phyloP scores from a whole-genome alignment of 1,284 basidiomycete species.

The Ustilago sp. region DNA sequence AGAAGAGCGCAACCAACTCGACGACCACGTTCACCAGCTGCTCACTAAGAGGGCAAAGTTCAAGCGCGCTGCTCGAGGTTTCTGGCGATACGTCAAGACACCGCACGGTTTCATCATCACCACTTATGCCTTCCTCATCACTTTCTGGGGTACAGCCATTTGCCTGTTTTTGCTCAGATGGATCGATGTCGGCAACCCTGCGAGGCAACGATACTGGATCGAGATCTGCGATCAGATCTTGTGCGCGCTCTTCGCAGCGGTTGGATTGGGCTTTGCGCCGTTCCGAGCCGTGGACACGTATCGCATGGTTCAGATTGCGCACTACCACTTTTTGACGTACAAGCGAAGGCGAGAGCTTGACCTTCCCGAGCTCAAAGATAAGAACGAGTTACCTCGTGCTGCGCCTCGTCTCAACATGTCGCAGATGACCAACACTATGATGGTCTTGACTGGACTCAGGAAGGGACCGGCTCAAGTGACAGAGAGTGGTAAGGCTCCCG shows the following conservation, averaged over 20 bases:
- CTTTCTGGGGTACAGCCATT: slow-evolving; percentile 65
- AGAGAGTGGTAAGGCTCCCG: slow-evolving; percentile 1
- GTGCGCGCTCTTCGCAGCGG: slow-evolving; percentile 64
- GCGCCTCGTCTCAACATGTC: slow-evolving; percentile 27
- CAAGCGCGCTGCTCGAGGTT: slow-evolving; percentile 56
- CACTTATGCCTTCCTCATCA: slow-evolving; percentile 60
- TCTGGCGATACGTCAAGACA: slow-evolving; percentile 62
- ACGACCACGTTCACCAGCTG: slow-evolving; percentile 83
- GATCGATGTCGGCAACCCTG: slow-evolving; percentile 50
- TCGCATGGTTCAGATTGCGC: slow-evolving; percentile 65
- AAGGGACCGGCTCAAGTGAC: neutral
- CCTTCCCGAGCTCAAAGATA: slow-evolving; percentile 58
- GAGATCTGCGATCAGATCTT: slow-evolving; percentile 68
- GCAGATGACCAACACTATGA: slow-evolving; percentile 41
- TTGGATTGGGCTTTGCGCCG: slow-evolving; percentile 66
- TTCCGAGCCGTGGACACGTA: slow-evolving; percentile 68
- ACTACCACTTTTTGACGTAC: slow-evolving; percentile 65
- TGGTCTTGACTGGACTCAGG: slow-evolving; percentile 30
- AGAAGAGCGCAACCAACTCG: slow-evolving; percentile 72
- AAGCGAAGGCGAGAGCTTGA: slow-evolving; percentile 54
- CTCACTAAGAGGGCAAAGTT: slow-evolving; percentile 76
- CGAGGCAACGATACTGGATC: slow-evolving; percentile 61
- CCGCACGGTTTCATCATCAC: slow-evolving; percentile 67
- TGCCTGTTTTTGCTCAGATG: slow-evolving; percentile 63
- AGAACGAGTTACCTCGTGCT: slow-evolving; percentile 63